phyloP scores from a whole-genome alignment of 2,329 filamentous ascomycete species.

The Arthrobotrys sphaeroides region DNA sequence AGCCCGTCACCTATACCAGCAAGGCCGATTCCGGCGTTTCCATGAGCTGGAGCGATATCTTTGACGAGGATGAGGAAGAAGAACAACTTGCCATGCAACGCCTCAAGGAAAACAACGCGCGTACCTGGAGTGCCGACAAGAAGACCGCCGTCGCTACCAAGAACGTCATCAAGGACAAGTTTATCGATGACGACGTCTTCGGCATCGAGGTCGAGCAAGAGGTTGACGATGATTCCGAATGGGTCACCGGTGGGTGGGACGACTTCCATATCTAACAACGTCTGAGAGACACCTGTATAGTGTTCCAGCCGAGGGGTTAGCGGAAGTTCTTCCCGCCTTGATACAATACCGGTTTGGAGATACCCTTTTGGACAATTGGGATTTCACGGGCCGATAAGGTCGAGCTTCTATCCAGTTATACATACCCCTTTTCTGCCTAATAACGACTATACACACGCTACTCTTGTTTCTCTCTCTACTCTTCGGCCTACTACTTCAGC shows the following conservation, averaged over 20 bases:
- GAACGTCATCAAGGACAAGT: slow-evolving; percentile 63
- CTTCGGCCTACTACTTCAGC: slow-evolving; percentile 31
- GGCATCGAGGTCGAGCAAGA: slow-evolving; percentile 62
- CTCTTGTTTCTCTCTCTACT: slow-evolving; percentile 42
- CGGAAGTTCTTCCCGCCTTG: slow-evolving; percentile 55
- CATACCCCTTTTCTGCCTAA: slow-evolving; percentile 21
- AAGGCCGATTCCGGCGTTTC: slow-evolving; percentile 69
- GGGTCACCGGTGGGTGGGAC: slow-evolving; percentile 90
- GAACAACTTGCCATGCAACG: slow-evolving; percentile 70
- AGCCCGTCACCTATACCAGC: slow-evolving; percentile 49
- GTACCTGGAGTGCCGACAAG: slow-evolving; percentile 77
- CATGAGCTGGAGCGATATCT: slow-evolving; percentile 99
- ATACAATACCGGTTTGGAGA: slow-evolving; percentile 59
- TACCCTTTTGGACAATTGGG: slow-evolving; percentile 11
- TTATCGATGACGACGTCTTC: slow-evolving; percentile 64
- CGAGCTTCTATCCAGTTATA: slow-evolving; percentile 26
- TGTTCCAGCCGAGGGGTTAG: slow-evolving; percentile 7
- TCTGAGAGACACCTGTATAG: slow-evolving; percentile 24
- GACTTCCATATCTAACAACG: slow-evolving; percentile 56
- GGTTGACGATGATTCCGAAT: slow-evolving; percentile 72
- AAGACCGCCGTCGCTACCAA: slow-evolving; percentile 14
- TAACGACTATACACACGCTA: slow-evolving; percentile 32
- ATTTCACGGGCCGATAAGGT: slow-evolving; percentile 28
- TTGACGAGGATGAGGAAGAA: slow-evolving; percentile 90
- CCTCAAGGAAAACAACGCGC: slow-evolving; percentile 68